Conservation (phyloP, 257 asterid genomes). For the Forsythia suspensa region DNA sequence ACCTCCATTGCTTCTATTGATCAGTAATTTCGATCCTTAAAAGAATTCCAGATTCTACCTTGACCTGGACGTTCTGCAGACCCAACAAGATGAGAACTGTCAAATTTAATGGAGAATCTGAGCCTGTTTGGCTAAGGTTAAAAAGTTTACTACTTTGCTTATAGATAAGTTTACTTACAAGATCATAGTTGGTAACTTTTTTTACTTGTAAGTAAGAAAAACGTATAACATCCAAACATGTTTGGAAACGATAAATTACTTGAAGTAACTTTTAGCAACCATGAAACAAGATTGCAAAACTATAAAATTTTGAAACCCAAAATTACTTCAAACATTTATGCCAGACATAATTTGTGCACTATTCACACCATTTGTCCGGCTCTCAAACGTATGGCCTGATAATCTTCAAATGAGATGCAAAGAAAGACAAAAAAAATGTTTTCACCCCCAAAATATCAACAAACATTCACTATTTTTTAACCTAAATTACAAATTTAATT, state of each 20-base stretch:
- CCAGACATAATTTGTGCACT: background rate
- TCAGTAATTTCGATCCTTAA: constrained; percentile 23
- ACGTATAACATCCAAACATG: no score
- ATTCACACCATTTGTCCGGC: background rate
- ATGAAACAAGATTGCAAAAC: background rate
- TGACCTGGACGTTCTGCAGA: constrained; percentile 60
- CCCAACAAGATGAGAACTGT: constrained; percentile 44
- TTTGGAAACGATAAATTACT: no score
- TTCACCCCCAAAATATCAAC: background rate
- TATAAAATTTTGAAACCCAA: background rate
- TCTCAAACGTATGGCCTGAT: background rate
- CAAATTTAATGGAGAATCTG: constrained; percentile 35
- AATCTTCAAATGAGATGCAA: background rate
- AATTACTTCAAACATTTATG: background rate
- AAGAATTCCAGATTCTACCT: constrained; percentile 32
- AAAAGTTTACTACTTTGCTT: background rate
- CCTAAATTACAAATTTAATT: constrained; percentile 2
- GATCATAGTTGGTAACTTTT: background rate
- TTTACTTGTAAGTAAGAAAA: no score
- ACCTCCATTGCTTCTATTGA: constrained; percentile 71
- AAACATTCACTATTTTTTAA: constrained; percentile 4
- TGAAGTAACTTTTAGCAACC: background rate
- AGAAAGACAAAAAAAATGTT: background rate
- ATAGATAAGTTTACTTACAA: background rate
- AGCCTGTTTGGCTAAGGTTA: background rate